Conservation (phyloP, 1,139 yeast species). For the Magnusiomyces ingens region DNA sequence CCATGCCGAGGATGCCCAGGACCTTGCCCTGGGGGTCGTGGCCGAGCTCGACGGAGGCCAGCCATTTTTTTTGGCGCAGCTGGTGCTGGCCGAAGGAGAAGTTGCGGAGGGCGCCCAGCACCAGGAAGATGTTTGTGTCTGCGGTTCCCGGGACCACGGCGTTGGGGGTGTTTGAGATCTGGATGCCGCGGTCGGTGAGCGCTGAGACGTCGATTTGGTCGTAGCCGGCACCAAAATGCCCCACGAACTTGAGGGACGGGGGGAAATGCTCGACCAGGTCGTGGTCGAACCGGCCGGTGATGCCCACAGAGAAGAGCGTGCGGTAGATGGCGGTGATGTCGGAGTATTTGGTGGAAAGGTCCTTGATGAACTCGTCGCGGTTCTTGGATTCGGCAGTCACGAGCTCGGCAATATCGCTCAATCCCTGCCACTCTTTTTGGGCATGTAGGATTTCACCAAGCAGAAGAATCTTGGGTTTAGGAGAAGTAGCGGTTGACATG, state of each 20-base stretch:
- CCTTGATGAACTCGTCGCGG: slow-evolving; percentile 31
- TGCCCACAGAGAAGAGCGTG: slow-evolving; percentile 18
- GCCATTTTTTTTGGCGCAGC: slow-evolving; percentile 37
- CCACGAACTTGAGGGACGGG: slow-evolving; percentile 50
- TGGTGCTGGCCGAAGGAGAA: slow-evolving; percentile 38
- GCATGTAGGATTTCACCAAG: slow-evolving; percentile 24
- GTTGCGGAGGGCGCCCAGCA: slow-evolving; percentile 56
- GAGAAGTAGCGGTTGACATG: slow-evolving; percentile 25
- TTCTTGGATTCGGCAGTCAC: slow-evolving; percentile 15
- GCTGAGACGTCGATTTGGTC: slow-evolving; percentile 52
- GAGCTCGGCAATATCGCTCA: slow-evolving; percentile 25
- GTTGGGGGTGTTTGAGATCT: slow-evolving; percentile 60
- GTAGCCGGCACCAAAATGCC: slow-evolving; percentile 92
- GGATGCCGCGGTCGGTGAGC: slow-evolving; percentile 45
- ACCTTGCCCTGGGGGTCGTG: slow-evolving; percentile 56
- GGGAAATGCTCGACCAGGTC: slow-evolving; percentile 63
- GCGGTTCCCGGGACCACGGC: slow-evolving; percentile 76
- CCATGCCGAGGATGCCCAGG: slow-evolving; percentile 73
- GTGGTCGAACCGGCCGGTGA: slow-evolving; percentile 61
- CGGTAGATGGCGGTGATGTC: slow-evolving; percentile 32
- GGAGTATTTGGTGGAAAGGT: slow-evolving; percentile 29
- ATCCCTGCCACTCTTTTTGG: slow-evolving; percentile 21
- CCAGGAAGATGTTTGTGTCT: slow-evolving; percentile 56
- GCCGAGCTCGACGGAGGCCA: slow-evolving; percentile 30
- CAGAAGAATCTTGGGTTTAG: slow-evolving; percentile 31